A percentile compares a stretch with the other conserved stretches of the same genome.
Conservation (phyloP, 768 basidiomycete genomes). For the Macrolepiota dolichaula region DNA sequence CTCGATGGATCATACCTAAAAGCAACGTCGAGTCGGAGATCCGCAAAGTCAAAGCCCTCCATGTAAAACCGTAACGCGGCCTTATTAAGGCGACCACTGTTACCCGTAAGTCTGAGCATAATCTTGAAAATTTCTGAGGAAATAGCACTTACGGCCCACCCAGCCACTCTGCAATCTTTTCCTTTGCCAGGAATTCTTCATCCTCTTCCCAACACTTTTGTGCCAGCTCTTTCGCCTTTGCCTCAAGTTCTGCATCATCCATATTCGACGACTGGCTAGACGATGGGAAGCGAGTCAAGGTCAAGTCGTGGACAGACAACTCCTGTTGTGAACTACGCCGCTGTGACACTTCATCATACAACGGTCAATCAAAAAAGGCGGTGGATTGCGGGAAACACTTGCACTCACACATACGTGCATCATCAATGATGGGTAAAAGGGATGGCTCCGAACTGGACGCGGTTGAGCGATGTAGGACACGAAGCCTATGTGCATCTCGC, state of each 20-base stretch:
- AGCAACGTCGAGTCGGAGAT: constrained; percentile 79
- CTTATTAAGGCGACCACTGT: constrained; percentile 74
- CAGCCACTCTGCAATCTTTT: constrained; percentile 96
- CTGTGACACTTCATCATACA: constrained; percentile 16
- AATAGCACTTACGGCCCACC: constrained; percentile 75
- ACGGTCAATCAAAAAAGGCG: constrained; percentile 1
- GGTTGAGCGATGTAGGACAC: constrained; percentile 65
- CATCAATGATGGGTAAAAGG: constrained; percentile 53
- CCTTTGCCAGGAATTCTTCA: constrained; percentile 75
- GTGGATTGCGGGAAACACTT: constrained; percentile 6
- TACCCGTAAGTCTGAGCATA: not conserved
- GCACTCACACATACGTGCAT: constrained; percentile 44
- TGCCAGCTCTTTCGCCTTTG: constrained; percentile 70
- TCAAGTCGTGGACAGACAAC: constrained; percentile 47
- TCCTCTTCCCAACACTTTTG: constrained; percentile 84
- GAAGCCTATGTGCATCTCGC: constrained; percentile 38
- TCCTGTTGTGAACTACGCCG: constrained; percentile 49
- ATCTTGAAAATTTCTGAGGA: not conserved
- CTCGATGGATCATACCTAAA: constrained; percentile 63
- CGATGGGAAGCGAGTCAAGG: constrained; percentile 43
- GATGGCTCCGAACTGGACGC: constrained; percentile 87
- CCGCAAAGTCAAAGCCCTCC: constrained; percentile 83
- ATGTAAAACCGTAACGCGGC: constrained; percentile 78
- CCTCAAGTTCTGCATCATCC: constrained; percentile 57
- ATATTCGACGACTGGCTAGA: constrained; percentile 38